Evolutionary conservation across 106 monocot species (phyloP).

Genomic region (Dactylorhiza incarnata): DNA sequence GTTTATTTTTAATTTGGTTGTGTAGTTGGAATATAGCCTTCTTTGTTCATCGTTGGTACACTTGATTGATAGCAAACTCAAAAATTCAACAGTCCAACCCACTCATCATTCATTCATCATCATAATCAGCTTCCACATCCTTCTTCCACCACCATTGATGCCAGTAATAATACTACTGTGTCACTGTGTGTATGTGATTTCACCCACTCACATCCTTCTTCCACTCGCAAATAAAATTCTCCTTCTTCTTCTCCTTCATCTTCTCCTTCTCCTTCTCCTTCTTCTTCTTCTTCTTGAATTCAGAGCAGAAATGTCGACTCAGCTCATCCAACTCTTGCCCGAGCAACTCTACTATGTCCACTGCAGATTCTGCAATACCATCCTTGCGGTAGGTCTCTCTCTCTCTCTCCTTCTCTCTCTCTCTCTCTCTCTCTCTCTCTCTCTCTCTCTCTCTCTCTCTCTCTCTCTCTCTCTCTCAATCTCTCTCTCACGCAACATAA

Average conservation of each 20-base stretch:
- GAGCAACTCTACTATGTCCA: constrained; percentile 62
- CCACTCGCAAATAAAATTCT: too few relatives aligned
- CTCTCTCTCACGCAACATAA: too few relatives aligned
- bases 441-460: constrained; percentile 16
- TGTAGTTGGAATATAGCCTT: too few relatives aligned
- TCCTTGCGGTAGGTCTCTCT: constrained; percentile 47
- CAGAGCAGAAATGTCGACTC: neutral
- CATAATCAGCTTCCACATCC: neutral
- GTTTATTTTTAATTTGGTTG: too few relatives aligned
- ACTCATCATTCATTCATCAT: neutral
- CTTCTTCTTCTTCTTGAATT: neutral
- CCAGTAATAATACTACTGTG: too few relatives aligned
- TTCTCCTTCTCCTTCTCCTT: neutral
- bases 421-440: constrained; percentile 25
- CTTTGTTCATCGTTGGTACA: too few relatives aligned
- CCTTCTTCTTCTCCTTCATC: too few relatives aligned
- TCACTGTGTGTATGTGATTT: too few relatives aligned
- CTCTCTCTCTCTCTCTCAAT: constrained; percentile 21
- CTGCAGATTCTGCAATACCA: constrained; percentile 72
- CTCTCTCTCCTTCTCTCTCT: constrained; percentile 4
- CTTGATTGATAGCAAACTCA: too few relatives aligned
- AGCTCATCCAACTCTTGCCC: constrained; percentile 7
- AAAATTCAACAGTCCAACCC: neutral
- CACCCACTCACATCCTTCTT: too few relatives aligned
- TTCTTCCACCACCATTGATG: neutral